These are phyloP conservation scores for Dipodascus geniculatus DNA, from an alignment of 805 yeast species.

Conservation along the genomic window DNA sequence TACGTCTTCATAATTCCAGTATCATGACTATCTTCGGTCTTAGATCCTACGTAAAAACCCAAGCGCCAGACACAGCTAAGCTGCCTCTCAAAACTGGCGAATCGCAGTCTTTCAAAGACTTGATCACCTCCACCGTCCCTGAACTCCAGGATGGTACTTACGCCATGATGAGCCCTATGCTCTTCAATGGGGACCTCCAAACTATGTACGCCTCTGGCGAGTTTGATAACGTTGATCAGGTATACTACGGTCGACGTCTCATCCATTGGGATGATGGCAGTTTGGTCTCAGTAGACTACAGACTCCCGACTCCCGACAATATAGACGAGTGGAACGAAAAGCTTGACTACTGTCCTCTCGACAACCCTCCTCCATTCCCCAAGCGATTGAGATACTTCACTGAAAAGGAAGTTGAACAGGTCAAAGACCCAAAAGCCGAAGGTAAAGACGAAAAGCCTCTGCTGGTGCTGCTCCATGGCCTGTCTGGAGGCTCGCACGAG, in stretches of 20 bases:
- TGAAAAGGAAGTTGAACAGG: constrained; percentile 33
- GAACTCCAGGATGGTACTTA: constrained; percentile 36
- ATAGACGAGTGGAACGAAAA: constrained; percentile 26
- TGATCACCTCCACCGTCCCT: constrained; percentile 31
- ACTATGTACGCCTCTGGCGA: constrained; percentile 58
- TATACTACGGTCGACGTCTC: constrained; percentile 72
- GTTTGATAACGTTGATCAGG: constrained; percentile 38
- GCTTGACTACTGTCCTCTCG: constrained; percentile 21
- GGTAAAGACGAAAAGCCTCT: constrained; percentile 40
- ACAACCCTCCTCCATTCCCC: constrained; percentile 30
- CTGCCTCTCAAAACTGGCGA: constrained; percentile 20
- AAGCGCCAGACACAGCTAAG: constrained; percentile 26
- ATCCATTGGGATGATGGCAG: constrained; percentile 57
- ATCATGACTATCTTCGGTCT: constrained; percentile 7
- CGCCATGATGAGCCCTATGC: constrained; percentile 48
- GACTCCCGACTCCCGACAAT: constrained; percentile 28
- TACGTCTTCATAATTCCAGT: not conserved
- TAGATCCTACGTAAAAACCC: constrained; percentile 9
- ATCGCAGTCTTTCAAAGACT: constrained; percentile 16
- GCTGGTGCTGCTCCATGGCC: constrained; percentile 59
- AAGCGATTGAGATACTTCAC: constrained; percentile 41
- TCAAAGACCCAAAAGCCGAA: constrained; percentile 11
- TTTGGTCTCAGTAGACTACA: constrained; percentile 64
- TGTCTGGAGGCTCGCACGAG: constrained; percentile 81
- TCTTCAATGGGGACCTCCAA: constrained; percentile 67